These are phyloP conservation scores for Penicillium bialowiezense DNA, from an alignment of 495 filamentous ascomycete genomes.

Conservation along the genomic window DNA sequence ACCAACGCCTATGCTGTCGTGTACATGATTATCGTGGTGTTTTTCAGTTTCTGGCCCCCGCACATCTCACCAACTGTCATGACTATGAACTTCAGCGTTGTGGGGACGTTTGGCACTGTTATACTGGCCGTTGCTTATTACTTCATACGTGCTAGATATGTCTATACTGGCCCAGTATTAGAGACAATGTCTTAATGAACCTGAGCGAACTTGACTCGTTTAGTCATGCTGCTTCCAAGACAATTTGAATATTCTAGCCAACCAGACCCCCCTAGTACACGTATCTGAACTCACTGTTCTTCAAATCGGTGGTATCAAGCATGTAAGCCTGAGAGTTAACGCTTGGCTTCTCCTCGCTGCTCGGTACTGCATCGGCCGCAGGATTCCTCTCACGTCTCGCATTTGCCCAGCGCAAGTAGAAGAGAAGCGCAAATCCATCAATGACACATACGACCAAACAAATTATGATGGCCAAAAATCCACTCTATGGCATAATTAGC, in stretches of 20 bases:
- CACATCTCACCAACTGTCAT: constrained; percentile 28
- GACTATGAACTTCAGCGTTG: constrained; percentile 48
- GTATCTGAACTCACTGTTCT: constrained; percentile 7
- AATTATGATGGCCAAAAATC: constrained; percentile 19
- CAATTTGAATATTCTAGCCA: no score
- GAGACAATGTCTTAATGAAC: constrained; percentile 5
- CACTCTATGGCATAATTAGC: constrained; percentile 7
- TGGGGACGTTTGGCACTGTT: constrained; percentile 35
- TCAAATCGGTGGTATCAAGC: constrained; percentile 13
- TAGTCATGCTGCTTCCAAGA: no score
- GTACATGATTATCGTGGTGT: constrained; percentile 36
- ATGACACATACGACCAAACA: constrained; percentile 17
- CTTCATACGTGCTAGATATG: constrained; percentile 19
- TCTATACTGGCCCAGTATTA: constrained; percentile 29
- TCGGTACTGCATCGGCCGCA: not conserved
- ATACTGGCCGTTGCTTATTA: constrained; percentile 35
- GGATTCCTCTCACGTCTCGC: constrained; percentile 6
- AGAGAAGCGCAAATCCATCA: constrained; percentile 8
- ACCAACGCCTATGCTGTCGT: constrained; percentile 41
- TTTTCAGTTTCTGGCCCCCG: constrained; percentile 45
- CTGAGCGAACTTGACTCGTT: not conserved
- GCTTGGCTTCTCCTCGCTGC: constrained; percentile 2
- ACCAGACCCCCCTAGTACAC: not conserved
- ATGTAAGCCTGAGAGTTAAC: not conserved
- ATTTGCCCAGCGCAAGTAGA: constrained; percentile 20